phyloP scores from a whole-genome alignment of 495 filamentous ascomycete species.

The Cryomyces minteri region DNA sequence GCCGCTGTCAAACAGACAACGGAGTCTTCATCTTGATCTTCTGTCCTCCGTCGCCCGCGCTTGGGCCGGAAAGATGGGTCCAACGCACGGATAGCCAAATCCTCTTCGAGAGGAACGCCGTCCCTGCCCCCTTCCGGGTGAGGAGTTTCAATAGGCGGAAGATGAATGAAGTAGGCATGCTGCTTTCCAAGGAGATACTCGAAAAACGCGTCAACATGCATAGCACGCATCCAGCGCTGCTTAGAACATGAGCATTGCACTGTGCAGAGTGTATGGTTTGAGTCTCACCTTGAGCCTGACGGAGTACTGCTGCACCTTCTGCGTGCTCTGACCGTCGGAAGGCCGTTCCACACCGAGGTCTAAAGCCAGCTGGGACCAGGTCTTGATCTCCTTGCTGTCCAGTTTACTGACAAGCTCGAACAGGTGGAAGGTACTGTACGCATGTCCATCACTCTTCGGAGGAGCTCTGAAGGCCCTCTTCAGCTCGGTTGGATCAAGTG shows the following conservation, averaged over 20 bases:
- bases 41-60: constrained; percentile 66
- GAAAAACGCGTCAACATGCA: constrained; percentile 96
- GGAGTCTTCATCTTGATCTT: constrained; percentile 47
- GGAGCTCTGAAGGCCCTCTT: constrained; percentile 66
- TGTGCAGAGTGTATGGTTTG: neutral
- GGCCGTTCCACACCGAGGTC: constrained; percentile 85
- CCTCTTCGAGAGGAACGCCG: constrained; percentile 78
- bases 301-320: constrained; percentile 96
- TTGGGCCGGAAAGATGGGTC: constrained; percentile 83
- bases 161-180: constrained; percentile 69
- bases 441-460: constrained; percentile 85
- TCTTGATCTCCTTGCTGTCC: constrained; percentile 81
- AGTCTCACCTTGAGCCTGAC: constrained; percentile 68
- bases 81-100: constrained; percentile 76
- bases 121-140: constrained; percentile 56
- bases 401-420: constrained; percentile 71
- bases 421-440: constrained; percentile 65
- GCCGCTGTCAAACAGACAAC: constrained; percentile 22
- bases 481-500: constrained; percentile 34
- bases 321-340: constrained; percentile 78
- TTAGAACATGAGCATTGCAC: neutral
- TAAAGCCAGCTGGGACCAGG: constrained; percentile 82
- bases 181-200: constrained; percentile 69
- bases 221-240: constrained; percentile 93
- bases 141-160: constrained; percentile 43